Percentiles rank a stretch among this genome's conserved stretches.
Conservation (phyloP, 345 rosid genomes). For the Pistacia vera region DNA sequence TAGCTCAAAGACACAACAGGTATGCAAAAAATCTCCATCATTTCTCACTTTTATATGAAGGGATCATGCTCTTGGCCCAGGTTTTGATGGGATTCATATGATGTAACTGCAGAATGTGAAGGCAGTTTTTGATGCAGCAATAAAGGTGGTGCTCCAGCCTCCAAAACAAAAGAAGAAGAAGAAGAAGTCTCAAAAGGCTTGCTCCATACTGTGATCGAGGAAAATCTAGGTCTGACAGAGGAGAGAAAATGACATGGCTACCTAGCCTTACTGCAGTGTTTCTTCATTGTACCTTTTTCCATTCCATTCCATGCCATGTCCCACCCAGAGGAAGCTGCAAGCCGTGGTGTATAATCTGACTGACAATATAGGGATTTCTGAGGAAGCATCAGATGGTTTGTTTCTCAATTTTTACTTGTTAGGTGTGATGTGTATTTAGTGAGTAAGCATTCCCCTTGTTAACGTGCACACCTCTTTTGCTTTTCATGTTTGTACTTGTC, state of each 20-base stretch:
- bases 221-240: conserved; percentile 22
- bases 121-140: conserved; percentile 83
- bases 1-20: conserved; percentile 95
- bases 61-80: not conserved
- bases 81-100: not conserved
- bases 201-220: conserved; percentile 65
- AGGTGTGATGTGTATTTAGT: conserved; percentile 24
- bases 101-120: conserved; percentile 68
- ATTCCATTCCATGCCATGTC: not conserved
- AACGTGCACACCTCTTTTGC: conserved; percentile 15
- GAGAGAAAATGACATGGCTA: conserved; percentile 8
- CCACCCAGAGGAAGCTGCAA: conserved; percentile 9
- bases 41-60: not conserved
- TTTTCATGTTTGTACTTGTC: conserved; percentile 22
- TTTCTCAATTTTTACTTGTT: conserved; percentile 17
- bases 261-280: not conserved
- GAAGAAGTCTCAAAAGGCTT: conserved; percentile 59
- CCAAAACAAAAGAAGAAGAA: conserved; percentile 88
- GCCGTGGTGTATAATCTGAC: conserved; percentile 33
- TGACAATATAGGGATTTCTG: conserved; percentile 31
- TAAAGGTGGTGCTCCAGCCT: conserved; percentile 86
- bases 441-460: conserved; percentile 25
- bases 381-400: conserved; percentile 26
- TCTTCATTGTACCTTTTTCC: not conserved
- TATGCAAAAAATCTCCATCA: conserved; percentile 18